Conservation (phyloP, 306 rosid genomes). For the Cercis canadensis region DNA sequence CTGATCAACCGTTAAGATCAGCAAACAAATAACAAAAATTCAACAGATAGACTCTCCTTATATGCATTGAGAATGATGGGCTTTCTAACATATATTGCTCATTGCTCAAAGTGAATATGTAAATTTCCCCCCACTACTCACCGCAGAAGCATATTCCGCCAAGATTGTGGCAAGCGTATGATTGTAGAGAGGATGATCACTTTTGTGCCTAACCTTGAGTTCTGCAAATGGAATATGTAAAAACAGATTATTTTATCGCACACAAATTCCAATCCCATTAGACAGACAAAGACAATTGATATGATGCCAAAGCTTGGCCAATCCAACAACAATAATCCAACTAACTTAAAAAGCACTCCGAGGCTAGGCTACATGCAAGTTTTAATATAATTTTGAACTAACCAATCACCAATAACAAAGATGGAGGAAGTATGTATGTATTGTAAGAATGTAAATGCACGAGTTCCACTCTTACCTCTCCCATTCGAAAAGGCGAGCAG, state of each 20-base stretch:
- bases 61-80: constrained; percentile 2
- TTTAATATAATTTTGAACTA: background rate
- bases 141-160: constrained; percentile 91
- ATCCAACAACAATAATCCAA: constrained; percentile 15
- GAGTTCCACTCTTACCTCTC: constrained; percentile 59
- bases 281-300: background rate
- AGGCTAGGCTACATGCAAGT: background rate
- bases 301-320: constrained; percentile 2
- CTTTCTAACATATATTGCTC: constrained; percentile 2
- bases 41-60: background rate
- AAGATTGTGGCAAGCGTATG: constrained; percentile 77
- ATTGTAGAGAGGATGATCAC: constrained; percentile 48
- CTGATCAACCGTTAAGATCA: constrained; percentile 16
- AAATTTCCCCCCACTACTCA: constrained; percentile 43
- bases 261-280: background rate
- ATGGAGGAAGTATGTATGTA: background rate
- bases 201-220: constrained; percentile 42
- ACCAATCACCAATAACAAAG: background rate
- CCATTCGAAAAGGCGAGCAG: constrained; percentile 49
- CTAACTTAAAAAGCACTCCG: background rate
- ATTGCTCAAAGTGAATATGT: constrained; percentile 3
- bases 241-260: background rate
- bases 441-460: background rate
- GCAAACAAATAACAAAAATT: constrained; percentile 21
- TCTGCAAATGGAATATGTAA: constrained; percentile 47